phyloP scores from a whole-genome alignment of 164 flowering plant genomes.

The Vitis cinerea region DNA sequence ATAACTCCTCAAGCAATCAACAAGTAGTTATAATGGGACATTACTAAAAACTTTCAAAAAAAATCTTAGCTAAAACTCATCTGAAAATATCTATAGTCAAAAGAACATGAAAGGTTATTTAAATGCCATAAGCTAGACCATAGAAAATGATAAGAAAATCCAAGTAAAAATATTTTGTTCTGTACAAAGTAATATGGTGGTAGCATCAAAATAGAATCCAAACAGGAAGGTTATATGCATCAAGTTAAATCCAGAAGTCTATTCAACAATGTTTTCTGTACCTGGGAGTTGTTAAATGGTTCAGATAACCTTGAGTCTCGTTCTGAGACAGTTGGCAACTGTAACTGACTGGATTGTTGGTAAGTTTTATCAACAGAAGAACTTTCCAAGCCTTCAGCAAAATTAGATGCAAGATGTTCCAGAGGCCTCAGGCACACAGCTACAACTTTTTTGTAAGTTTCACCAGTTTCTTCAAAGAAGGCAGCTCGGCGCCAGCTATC shows the following conservation, averaged over 20 bases:
- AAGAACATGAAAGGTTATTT: too few species aligned
- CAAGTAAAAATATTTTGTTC: too few species aligned
- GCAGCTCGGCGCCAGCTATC: conserved; percentile 96
- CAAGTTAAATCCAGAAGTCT: background rate
- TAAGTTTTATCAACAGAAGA: conserved; percentile 37
- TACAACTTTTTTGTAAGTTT: conserved; percentile 79
- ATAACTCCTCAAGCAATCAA: too few species aligned
- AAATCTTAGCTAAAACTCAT: too few species aligned
- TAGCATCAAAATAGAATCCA: too few species aligned
- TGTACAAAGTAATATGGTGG: too few species aligned
- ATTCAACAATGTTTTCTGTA: conserved; percentile 18
- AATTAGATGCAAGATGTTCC: conserved; percentile 56
- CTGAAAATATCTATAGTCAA: too few species aligned
- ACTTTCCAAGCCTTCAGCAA: conserved; percentile 59
- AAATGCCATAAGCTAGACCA: too few species aligned
- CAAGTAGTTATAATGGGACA: too few species aligned
- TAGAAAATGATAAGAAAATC: too few species aligned
- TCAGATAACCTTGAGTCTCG: conserved; percentile 42
- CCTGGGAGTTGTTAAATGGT: conserved; percentile 67
- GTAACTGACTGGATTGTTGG: conserved; percentile 59
- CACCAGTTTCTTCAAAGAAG: conserved; percentile 95
- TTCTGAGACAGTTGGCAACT: conserved; percentile 37
- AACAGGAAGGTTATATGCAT: too few species aligned
- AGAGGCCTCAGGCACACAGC: conserved; percentile 78
- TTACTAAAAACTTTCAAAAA: too few species aligned